These are phyloP conservation scores for Talaromyces sp. DNA, from an alignment of 2,329 filamentous ascomycete genomes.

Conservation along the genomic window DNA sequence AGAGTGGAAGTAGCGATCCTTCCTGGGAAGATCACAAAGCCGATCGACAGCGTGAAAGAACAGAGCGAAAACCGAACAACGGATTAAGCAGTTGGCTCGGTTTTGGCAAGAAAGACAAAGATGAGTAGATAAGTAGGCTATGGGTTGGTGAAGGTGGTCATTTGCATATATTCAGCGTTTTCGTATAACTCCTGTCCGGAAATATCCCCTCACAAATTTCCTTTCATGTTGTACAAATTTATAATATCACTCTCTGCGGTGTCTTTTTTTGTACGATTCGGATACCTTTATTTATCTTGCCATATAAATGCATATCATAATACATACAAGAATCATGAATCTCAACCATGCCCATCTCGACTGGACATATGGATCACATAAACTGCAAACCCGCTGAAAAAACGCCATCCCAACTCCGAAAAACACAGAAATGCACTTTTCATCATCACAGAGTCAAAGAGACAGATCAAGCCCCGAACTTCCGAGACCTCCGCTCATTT, in stretches of 20 bases:
- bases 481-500: constrained; percentile 56
- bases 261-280: background rate
- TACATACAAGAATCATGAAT: constrained; percentile 8
- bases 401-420: constrained; percentile 13
- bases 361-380: background rate
- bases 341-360: background rate
- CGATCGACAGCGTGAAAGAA: constrained; percentile 28
- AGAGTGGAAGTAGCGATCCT: constrained; percentile 13
- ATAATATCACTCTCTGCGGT: background rate
- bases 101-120: constrained; percentile 19
- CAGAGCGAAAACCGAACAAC: constrained; percentile 26
- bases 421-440: constrained; percentile 18
- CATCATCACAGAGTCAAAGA: background rate
- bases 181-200: constrained; percentile 7
- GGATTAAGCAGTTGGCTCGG: constrained; percentile 22
- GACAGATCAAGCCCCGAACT: constrained; percentile 23
- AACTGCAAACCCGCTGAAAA: background rate
- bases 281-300: background rate
- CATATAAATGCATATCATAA: constrained; percentile 3
- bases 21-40: constrained; percentile 38
- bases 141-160: background rate
- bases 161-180: constrained; percentile 4
- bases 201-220: constrained; percentile 1
- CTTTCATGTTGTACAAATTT: background rate
- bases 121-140: constrained; percentile 8